These are phyloP conservation scores for Rauvolfia tetraphylla DNA, from an alignment of 257 asterid species.

Conservation along the genomic window DNA sequence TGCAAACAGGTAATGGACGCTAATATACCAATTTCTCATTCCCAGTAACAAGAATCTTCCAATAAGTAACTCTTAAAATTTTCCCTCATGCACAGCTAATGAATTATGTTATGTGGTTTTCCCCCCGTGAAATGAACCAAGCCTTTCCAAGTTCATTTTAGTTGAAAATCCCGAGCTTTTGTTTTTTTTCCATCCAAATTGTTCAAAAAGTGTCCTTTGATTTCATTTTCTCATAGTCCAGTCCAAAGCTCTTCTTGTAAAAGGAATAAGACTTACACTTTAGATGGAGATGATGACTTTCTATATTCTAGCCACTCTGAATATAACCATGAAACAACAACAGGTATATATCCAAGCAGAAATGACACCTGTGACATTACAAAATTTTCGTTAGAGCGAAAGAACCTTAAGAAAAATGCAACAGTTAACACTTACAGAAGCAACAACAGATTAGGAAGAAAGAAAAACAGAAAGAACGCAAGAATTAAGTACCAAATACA, in stretches of 20 bases:
- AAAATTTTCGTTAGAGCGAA: constrained; percentile 13
- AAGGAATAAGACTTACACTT: constrained; percentile 51
- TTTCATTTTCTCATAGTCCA: not conserved
- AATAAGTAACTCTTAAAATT: not conserved
- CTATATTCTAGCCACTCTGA: constrained; percentile 84
- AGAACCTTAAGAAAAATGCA: constrained; percentile 4
- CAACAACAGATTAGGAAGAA: not conserved
- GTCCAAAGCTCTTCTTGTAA: not conserved
- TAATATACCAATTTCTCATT: not conserved
- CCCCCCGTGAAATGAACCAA: not conserved
- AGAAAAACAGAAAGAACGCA: not conserved
- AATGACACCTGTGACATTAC: constrained; percentile 68
- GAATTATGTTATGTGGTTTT: not conserved
- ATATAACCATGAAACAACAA: constrained; percentile 72
- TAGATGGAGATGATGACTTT: constrained; percentile 51
- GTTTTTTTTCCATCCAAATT: not conserved
- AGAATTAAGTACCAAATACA: not conserved
- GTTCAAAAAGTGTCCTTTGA: not conserved
- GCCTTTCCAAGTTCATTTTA: not conserved
- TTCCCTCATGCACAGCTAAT: not conserved
- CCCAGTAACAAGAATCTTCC: not conserved
- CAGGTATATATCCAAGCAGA: constrained; percentile 75
- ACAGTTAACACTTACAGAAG: not conserved
- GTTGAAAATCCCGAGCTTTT: not conserved
- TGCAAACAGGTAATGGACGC: not conserved